Base-by-base conservation (phyloP, 2,329 filamentous ascomycete species). In the Aureobasidium leucospermi region DNA sequence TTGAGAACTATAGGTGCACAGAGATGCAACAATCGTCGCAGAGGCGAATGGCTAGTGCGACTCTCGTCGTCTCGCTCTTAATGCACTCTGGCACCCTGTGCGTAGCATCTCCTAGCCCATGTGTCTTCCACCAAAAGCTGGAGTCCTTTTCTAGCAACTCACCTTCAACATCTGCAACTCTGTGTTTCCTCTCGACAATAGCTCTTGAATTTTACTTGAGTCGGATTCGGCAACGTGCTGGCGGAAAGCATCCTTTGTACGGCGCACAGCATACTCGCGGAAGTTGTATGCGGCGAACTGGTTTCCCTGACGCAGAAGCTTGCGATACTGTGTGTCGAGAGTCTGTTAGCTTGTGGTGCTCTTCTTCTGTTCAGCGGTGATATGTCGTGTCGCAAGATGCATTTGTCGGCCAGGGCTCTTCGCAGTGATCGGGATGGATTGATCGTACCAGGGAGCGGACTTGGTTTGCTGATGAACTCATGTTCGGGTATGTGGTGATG, bases 261-360 rank as follows among this genome's bases (percentile, higher is more conserved):
- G 85, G 71, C 94, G 87, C 75, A 86, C 88, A 58, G 94, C 92
- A 75, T 99, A 99, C 74, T 96, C 93, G 76, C 94, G 85, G 81
- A 96, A 99, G 78, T 97, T 99, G 80, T 97, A 99, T 67, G 88
- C 85, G 63, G 90, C 84, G 75, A 99, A 97, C 70, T 96, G 89
- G 63, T 82, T 81, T 63, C 90, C 86, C 74, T 94, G 88, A 67
- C 92, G 88, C 69, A 97, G 80, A 68, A 99, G 80, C 70, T 93
- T 93, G 66, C 94, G 92, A 76, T 96, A 97, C 92, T 96, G 19
- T 32, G 64, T 55, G 23, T 49, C n/a, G 16, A 41, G 10, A 19
- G 5, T 4, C 13, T 32, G 52, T 53, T 55, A 52, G 48, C 15
- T 38, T 11, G 16, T 34, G 39, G 47, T 53, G 13, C 56, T 57